Percentiles rank a stretch among this genome's conserved stretches.
Evolutionary conservation across 495 filamentous ascomycete genomes (phyloP).

Genomic region (Aspergillus funiculosus): DNA sequence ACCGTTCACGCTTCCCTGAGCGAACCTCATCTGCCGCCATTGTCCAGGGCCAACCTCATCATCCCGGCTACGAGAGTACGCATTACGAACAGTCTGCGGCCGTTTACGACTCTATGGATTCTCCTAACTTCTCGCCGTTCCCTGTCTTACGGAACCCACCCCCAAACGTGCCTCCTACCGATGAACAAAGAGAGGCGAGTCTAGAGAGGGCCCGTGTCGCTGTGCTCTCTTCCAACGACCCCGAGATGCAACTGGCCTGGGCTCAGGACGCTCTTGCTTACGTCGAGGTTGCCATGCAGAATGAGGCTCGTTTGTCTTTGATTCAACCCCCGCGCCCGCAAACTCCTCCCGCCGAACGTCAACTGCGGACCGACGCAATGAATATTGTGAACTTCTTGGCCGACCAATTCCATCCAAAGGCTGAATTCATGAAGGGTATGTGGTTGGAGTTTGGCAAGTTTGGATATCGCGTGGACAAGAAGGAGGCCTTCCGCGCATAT

Average conservation of each 20-base stretch:
- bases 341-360: conserved; percentile 83
- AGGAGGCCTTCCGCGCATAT: conserved; percentile 86
- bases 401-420: conserved; percentile 87
- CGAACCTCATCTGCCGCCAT: conserved; percentile 36
- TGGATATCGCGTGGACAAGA: conserved; percentile 79
- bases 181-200: conserved; percentile 86
- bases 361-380: conserved; percentile 79
- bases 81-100: conserved; percentile 40
- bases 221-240: conserved; percentile 90
- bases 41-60: conserved; percentile 30
- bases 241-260: conserved; percentile 95
- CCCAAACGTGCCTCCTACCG: conserved; percentile 86
- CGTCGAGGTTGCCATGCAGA: conserved; percentile 75
- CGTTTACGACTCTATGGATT: conserved; percentile 48
- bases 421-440: conserved; percentile 90
- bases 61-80: conserved; percentile 27
- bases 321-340: conserved; percentile 57
- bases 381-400: conserved; percentile 87
- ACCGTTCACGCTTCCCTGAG: conserved; percentile 39
- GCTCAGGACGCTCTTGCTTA: conserved; percentile 86
- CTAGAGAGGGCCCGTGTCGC: conserved; percentile 74
- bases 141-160: conserved; percentile 74
- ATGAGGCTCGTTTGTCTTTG: conserved; percentile 59
- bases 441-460: conserved; percentile 99
- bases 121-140: conserved; percentile 85